phyloP scores from a whole-genome alignment of 768 basidiomycete genomes.

The Suillus alpinus region DNA sequence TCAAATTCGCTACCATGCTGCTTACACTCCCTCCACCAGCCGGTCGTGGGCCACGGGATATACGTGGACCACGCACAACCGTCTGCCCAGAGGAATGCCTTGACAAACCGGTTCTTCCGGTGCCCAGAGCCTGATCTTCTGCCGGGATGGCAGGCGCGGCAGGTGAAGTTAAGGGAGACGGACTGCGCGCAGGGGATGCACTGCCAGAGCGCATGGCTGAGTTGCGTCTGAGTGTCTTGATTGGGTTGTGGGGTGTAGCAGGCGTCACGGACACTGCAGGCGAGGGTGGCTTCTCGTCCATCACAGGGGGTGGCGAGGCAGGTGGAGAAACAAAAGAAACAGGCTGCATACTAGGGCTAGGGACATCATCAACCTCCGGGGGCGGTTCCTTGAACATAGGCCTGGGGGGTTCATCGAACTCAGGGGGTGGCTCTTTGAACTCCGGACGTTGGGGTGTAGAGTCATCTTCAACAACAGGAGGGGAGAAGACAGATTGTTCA shows the following conservation, averaged over 20 bases:
- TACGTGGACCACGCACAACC: constrained; percentile 46
- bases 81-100: constrained; percentile 46
- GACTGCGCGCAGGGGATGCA: constrained; percentile 41
- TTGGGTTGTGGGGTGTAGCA: constrained; percentile 54
- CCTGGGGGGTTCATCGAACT: constrained; percentile 30
- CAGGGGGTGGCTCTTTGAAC: constrained; percentile 64
- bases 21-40: constrained; percentile 46
- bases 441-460: constrained; percentile 35
- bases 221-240: constrained; percentile 35
- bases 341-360: constrained; percentile 9
- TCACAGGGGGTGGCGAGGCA: constrained; percentile 21
- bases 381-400: constrained; percentile 65
- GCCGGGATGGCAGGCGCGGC: constrained; percentile 24
- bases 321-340: constrained; percentile 19
- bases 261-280: constrained; percentile 39
- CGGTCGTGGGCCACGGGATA: constrained; percentile 46
- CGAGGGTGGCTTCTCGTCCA: constrained; percentile 27
- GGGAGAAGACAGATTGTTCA: constrained; percentile 14
- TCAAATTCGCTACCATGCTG: constrained; percentile 55
- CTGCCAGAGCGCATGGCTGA: constrained; percentile 33
- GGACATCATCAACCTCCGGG: constrained; percentile 51
- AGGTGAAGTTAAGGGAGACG: constrained; percentile 38
- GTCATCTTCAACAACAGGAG: constrained; percentile 14
- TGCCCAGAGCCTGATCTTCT: constrained; percentile 34
- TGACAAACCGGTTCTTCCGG: constrained; percentile 34